A percentile compares a stretch with the other conserved stretches of the same genome.
Evolutionary conservation across 495 filamentous ascomycete genomes (phyloP).

Genomic region (Xylaria curta): DNA sequence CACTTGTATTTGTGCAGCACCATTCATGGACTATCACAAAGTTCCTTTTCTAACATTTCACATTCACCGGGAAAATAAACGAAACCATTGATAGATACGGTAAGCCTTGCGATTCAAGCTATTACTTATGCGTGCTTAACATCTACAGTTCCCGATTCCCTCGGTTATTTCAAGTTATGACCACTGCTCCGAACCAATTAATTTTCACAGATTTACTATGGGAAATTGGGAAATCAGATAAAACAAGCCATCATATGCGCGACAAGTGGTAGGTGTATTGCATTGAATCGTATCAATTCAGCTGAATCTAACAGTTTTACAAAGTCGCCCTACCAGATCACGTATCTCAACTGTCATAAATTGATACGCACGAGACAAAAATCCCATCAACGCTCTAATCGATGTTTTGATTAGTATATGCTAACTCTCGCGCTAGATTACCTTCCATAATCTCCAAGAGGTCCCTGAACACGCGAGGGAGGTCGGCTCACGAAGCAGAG

Average conservation of each 20-base stretch:
- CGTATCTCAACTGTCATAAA: not conserved
- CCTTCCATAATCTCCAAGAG: not conserved
- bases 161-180: not conserved
- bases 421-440: not conserved
- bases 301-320: not conserved
- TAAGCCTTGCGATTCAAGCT: not conserved
- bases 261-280: not conserved
- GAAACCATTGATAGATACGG: not conserved
- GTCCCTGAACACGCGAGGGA: conserved; percentile 15
- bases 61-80: not conserved
- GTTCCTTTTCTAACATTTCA: not conserved
- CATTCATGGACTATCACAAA: not conserved
- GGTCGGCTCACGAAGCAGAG: conserved; percentile 3
- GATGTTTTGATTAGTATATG: not conserved
- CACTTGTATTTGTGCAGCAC: not conserved
- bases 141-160: not conserved
- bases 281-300: not conserved
- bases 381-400: not conserved
- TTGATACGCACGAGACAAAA: not conserved
- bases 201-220: not conserved
- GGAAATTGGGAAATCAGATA: not conserved
- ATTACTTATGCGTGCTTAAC: not conserved
- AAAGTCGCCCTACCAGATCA: not conserved
- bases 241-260: not conserved
- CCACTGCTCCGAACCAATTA: not conserved